Evolutionary conservation across 2,329 filamentous ascomycete genomes (phyloP), one percentile per base, ranked within the genome.

Genomic region (Claviceps pusilla): DNA sequence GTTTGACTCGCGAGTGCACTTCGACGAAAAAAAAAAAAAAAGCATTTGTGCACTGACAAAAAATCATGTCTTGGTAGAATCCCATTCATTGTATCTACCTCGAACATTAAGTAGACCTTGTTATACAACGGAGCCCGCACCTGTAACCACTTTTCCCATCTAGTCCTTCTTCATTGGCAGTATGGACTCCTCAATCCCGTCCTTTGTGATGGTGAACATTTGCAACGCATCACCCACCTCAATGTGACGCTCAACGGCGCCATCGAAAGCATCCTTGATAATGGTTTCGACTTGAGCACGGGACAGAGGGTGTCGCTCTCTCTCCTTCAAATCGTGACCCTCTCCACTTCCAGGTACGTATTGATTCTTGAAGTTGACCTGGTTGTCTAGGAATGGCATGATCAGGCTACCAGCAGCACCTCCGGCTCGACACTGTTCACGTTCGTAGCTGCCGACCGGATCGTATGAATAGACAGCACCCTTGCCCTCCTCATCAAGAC

Each of bases 331-430:
- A 53, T 83, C 84, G 70, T 95, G 87, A 47, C 91, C 91, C 57
- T 80, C 79, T 55, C 89, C 89, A 63, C 87, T 91, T 49, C 85
- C 87, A 11, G 91, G 89, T 54, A 93, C 78, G 68, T 95, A 95
- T 76, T 96, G 91, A 70, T 98, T 98, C 80, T 96, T 98, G 78
- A 91, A 91, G 75, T 97, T 97, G 76, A 98, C 93, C 73, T 98
- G 94, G 71, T 98, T 98, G 71, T 98, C 93, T 66, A 98, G 74
- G 78, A 98, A 98, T 1, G 93, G 93, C 87, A 96, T 98, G 72
- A 98, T 98, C 70, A 98, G 74, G 65, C 87, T 93, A 53, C 89
- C 86, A 24, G 90, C 90, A 14, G 93, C 90, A 63, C 93, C 93
- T 46, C 88, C 93, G 41, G 93, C 90, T 60, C 91, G 83, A 74